Evolutionary conservation across 257 asterid genomes (phyloP).

Genomic region (Leonotis leonurus): DNA sequence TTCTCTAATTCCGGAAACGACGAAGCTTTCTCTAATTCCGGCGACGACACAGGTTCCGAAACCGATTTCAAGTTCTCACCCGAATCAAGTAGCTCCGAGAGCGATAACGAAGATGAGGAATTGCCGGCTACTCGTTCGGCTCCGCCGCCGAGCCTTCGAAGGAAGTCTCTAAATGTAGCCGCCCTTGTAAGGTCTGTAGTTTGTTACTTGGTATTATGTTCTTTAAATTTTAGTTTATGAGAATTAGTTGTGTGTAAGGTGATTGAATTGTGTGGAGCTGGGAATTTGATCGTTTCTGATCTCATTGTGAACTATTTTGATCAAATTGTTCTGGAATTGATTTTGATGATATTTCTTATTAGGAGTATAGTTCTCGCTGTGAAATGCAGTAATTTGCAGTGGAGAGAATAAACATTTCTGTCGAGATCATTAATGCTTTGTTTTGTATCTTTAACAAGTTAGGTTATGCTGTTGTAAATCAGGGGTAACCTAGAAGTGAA

Average conservation of each 20-base stretch:
- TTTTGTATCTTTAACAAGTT: not conserved
- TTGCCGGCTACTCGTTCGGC: slow-evolving; percentile 26
- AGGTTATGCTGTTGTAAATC: slow-evolving; percentile 20
- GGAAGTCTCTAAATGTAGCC: slow-evolving; percentile 57
- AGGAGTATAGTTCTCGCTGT: not conserved
- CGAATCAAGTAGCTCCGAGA: slow-evolving; percentile 31
- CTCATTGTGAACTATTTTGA: not conserved
- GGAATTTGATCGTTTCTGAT: slow-evolving; percentile 16
- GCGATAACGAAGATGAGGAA: slow-evolving; percentile 30
- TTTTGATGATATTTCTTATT: not conserved
- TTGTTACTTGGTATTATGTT: not conserved
- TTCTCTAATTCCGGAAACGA: slow-evolving; percentile 42
- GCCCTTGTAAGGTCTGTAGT: slow-evolving; percentile 78
- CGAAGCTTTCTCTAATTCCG: slow-evolving; percentile 33
- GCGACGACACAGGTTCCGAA: slow-evolving; percentile 40
- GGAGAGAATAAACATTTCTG: not conserved
- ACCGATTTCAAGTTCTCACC: slow-evolving; percentile 32
- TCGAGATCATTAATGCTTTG: not conserved
- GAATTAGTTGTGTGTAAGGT: not conserved
- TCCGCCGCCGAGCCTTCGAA: slow-evolving; percentile 29
- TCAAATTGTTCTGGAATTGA: not conserved
- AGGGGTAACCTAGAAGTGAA: slow-evolving; percentile 83
- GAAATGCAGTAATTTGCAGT: not conserved
- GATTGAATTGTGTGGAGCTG: slow-evolving; percentile 18
- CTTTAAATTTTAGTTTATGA: not conserved